phyloP scores from a whole-genome alignment of 179 eudicot genomes.

The Silene coronaria region DNA sequence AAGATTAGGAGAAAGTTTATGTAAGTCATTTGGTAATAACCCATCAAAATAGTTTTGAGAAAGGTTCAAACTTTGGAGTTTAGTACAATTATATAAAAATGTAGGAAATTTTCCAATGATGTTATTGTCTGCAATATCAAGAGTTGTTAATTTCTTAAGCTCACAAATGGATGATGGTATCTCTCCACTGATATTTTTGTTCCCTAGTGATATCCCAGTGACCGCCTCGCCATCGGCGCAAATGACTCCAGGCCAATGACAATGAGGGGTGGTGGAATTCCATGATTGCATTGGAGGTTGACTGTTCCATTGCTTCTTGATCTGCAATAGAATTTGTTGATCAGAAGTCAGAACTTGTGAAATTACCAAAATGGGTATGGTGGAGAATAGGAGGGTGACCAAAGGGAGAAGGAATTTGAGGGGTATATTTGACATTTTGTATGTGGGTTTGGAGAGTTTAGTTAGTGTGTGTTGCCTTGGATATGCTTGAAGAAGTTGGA shows the following conservation, averaged over 20 bases:
- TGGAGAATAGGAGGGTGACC: background rate
- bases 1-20: conserved; percentile 38
- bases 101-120: conserved; percentile 47
- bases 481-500: background rate
- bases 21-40: conserved; percentile 42
- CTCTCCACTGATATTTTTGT: conserved; percentile 19
- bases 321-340: background rate
- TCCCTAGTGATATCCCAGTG: conserved; percentile 30
- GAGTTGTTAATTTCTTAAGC: conserved; percentile 38
- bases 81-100: conserved; percentile 45
- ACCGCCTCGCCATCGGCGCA: conserved; percentile 39
- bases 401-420: background rate
- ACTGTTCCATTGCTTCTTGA: conserved; percentile 43
- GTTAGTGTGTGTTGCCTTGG: background rate
- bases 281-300: conserved; percentile 40
- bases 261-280: conserved; percentile 46
- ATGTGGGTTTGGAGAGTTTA: background rate
- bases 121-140: conserved; percentile 41
- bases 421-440: background rate
- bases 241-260: conserved; percentile 54
- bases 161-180: conserved; percentile 52
- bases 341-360: background rate
- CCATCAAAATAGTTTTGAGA: conserved; percentile 53
- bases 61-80: conserved; percentile 39
- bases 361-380: background rate